A percentile compares a stretch with the other conserved stretches of the same genome.
Conservation (phyloP, 2,329 filamentous ascomycete species). For the Cercospora beticola region DNA sequence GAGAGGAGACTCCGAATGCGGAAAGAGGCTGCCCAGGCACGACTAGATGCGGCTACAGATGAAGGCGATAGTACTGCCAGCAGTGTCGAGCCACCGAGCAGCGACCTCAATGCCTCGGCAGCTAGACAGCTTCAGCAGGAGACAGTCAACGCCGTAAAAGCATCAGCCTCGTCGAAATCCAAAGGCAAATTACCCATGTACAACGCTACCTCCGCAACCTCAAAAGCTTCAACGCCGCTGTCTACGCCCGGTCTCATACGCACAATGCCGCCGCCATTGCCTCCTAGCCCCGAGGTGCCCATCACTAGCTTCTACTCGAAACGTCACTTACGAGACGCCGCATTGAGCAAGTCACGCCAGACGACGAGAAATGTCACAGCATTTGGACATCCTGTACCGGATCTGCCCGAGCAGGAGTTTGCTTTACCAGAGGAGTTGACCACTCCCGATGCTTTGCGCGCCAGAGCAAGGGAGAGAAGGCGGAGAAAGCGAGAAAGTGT, state of each 20-base stretch:
- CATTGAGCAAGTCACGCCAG: constrained; percentile 60
- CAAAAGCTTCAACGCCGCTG: constrained; percentile 18
- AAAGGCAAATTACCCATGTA: constrained; percentile 36
- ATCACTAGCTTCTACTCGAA: constrained; percentile 85
- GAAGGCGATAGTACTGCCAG: constrained; percentile 41
- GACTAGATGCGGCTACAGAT: constrained; percentile 48
- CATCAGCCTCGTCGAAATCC: constrained; percentile 33
- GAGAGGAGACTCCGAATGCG: constrained; percentile 80
- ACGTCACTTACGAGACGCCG: constrained; percentile 74
- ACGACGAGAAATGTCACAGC: constrained; percentile 66
- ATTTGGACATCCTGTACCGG: constrained; percentile 79
- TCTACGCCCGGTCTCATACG: constrained; percentile 15
- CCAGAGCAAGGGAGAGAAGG: constrained; percentile 63
- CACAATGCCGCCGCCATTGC: constrained; percentile 29
- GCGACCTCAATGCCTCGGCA: constrained; percentile 68
- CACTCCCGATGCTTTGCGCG: constrained; percentile 51
- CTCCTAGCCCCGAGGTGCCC: constrained; percentile 42
- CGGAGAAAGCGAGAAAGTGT: constrained; percentile 57
- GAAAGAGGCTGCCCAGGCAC: constrained; percentile 63
- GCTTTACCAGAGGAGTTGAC: constrained; percentile 65
- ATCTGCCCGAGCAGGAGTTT: constrained; percentile 70
- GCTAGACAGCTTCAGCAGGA: constrained; percentile 76
- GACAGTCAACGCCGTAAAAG: constrained; percentile 55
- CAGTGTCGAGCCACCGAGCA: constrained; percentile 58
- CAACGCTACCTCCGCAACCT: constrained; percentile 3